phyloP scores from a whole-genome alignment of 805 yeast species.

The Scheffersomyces stipitis region DNA sequence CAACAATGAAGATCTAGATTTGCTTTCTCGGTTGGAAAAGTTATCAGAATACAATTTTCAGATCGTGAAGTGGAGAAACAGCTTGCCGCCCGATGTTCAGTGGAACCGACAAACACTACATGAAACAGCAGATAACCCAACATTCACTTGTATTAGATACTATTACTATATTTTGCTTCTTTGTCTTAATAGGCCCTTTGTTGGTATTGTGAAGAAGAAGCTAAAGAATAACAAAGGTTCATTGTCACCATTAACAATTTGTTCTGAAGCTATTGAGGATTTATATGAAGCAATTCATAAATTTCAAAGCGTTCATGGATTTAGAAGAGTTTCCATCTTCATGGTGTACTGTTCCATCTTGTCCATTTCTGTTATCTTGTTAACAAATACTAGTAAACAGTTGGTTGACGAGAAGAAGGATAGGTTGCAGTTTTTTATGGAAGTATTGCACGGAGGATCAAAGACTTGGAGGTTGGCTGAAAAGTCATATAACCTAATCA shows the following conservation, averaged over 20 bases:
- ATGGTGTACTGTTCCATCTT: constrained; percentile 49
- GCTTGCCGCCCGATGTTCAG: constrained; percentile 47
- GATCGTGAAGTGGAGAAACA: constrained; percentile 51
- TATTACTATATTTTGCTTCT: constrained; percentile 57
- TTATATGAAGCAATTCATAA: constrained; percentile 36
- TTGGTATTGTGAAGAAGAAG: constrained; percentile 32
- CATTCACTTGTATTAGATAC: constrained; percentile 51
- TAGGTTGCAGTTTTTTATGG: constrained; percentile 39
- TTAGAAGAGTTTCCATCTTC: constrained; percentile 42
- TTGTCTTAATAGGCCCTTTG: constrained; percentile 62
- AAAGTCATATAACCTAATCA: constrained; percentile 43
- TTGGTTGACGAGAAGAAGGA: constrained; percentile 24
- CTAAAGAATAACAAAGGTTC: constrained; percentile 13
- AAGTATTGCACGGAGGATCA: constrained; percentile 40
- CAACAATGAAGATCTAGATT: constrained; percentile 39
- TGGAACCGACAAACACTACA: constrained; percentile 48
- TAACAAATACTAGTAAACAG: constrained; percentile 29
- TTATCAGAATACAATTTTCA: constrained; percentile 48
- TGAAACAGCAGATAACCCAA: constrained; percentile 51
- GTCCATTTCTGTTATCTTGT: constrained; percentile 41
- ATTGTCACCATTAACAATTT: constrained; percentile 33
- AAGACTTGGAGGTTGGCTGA: constrained; percentile 49
- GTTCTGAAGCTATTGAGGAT: constrained; percentile 43
- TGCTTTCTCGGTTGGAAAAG: constrained; percentile 38
- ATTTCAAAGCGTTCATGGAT: constrained; percentile 41